Percentiles rank a stretch among this genome's conserved stretches.
phyloP scores from a whole-genome alignment of 305 asterid species.

The Fraxinus albicans region DNA sequence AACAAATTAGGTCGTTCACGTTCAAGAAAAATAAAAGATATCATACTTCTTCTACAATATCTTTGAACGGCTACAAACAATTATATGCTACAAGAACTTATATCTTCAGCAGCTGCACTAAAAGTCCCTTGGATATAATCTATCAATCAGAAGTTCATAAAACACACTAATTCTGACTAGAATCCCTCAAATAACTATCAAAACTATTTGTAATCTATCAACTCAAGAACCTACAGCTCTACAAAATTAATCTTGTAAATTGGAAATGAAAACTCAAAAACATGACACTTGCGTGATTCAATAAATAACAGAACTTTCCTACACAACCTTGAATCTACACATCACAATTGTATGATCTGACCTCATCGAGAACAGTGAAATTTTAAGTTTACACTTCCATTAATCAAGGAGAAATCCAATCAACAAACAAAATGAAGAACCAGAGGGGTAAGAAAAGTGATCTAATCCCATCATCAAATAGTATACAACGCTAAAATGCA shows the following conservation, averaged over 20 bases:
- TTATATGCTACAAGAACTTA: not conserved
- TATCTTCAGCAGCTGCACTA: not conserved
- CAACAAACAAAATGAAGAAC: not conserved
- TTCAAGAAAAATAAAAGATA: not conserved
- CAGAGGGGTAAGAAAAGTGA: not conserved
- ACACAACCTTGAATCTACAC: not conserved
- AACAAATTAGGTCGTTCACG: not conserved
- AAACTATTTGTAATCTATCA: not conserved
- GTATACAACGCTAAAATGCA: not conserved
- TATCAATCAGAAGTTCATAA: not conserved
- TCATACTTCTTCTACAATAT: not conserved
- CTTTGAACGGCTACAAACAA: not conserved
- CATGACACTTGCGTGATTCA: not conserved
- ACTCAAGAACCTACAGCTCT: not conserved
- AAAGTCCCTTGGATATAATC: not conserved
- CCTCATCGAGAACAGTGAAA: not conserved
- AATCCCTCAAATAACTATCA: slow-evolving; percentile 2
- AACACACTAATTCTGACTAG: not conserved
- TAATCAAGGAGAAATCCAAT: not conserved
- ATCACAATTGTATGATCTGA: not conserved
- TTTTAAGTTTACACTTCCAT: not conserved
- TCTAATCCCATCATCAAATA: not conserved
- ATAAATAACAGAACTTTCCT: not conserved
- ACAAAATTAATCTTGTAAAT: not conserved
- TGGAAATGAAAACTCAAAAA: not conserved